Conservation (phyloP, 2,329 filamentous ascomycete species). For the Hymenoscyphus salicellus region DNA sequence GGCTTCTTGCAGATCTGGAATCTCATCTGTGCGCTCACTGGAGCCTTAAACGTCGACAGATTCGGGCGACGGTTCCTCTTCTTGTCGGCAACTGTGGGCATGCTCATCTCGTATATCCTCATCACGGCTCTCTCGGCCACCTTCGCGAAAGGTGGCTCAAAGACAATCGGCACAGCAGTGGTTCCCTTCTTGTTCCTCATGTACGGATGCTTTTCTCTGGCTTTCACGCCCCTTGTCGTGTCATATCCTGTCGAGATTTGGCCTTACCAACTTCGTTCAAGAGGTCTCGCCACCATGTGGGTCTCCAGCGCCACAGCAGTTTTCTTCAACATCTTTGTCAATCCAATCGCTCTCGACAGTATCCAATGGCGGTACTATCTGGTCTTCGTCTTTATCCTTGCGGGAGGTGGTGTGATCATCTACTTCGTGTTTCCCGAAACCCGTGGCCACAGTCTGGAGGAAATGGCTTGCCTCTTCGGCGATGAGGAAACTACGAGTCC, state of each 20-base stretch:
- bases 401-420: constrained; percentile 22
- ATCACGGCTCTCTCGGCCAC: constrained; percentile 5
- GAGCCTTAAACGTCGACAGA: constrained; percentile 38
- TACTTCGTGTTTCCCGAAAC: constrained; percentile 54
- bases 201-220: constrained; percentile 44
- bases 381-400: constrained; percentile 19
- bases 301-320: constrained; percentile 5
- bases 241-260: constrained; percentile 39
- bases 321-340: constrained; percentile 48
- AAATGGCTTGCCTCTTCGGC: constrained; percentile 52
- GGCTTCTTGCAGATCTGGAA: constrained; percentile 38
- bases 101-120: constrained; percentile 27
- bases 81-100: constrained; percentile 32
- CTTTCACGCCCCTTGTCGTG: constrained; percentile 28
- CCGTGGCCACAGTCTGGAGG: constrained; percentile 51
- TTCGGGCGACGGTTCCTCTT: constrained; percentile 33
- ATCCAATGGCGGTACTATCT: constrained; percentile 39
- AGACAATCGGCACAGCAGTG: constrained; percentile 33
- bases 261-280: constrained; percentile 38
- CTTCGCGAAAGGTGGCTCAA: constrained; percentile 20
- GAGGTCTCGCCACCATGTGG: constrained; percentile 39
- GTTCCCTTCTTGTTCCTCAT: constrained; percentile 48
- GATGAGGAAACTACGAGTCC: too few relatives aligned
- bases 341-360: constrained; percentile 43
- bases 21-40: constrained; percentile 36